phyloP scores from a whole-genome alignment of 2,329 filamentous ascomycete genomes.

The Epichloe glyceriae region DNA sequence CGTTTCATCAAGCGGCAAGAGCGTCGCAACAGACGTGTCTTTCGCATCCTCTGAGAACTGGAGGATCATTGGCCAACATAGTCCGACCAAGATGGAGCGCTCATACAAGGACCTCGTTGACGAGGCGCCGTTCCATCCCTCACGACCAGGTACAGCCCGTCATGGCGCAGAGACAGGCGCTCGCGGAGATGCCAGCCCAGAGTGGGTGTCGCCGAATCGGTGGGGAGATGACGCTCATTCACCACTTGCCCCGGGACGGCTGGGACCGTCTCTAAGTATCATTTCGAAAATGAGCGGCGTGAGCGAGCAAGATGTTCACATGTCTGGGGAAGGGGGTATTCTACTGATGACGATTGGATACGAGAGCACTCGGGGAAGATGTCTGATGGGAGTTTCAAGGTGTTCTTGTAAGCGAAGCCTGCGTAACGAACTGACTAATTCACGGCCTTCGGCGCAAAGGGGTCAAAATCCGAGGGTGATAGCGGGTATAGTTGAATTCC shows the following conservation, averaged over 20 bases:
- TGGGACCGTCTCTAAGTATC: slow-evolving; percentile 3
- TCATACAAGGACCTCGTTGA: slow-evolving; percentile 23
- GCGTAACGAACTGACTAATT: background rate
- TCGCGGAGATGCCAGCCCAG: slow-evolving; percentile 2
- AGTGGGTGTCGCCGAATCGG: slow-evolving; percentile 7
- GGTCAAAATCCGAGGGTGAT: no score
- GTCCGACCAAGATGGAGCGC: slow-evolving; percentile 15
- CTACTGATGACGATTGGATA: slow-evolving; percentile 5
- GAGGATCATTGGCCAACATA: slow-evolving; percentile 15
- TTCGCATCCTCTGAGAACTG: slow-evolving; percentile 26
- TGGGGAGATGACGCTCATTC: slow-evolving; percentile 6
- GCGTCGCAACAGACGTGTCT: slow-evolving; percentile 16
- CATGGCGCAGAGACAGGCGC: slow-evolving; percentile 8
- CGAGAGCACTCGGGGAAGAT: slow-evolving; percentile 10
- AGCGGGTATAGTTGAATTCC: background rate
- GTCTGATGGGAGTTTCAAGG: slow-evolving; percentile 15
- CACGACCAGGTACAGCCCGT: slow-evolving; percentile 14
- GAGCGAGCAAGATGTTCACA: slow-evolving; percentile 3
- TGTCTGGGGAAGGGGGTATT: slow-evolving; percentile 7
- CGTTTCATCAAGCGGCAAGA: slow-evolving; percentile 9
- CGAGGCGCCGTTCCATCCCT: slow-evolving; percentile 26
- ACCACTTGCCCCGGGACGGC: slow-evolving; percentile 1
- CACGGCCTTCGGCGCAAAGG: background rate
- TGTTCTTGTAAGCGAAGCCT: slow-evolving; percentile 11
- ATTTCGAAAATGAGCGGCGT: slow-evolving; percentile 4